Conservation (phyloP, 139 green algal genomes). For the Limnomonas spitsbergensis region DNA sequence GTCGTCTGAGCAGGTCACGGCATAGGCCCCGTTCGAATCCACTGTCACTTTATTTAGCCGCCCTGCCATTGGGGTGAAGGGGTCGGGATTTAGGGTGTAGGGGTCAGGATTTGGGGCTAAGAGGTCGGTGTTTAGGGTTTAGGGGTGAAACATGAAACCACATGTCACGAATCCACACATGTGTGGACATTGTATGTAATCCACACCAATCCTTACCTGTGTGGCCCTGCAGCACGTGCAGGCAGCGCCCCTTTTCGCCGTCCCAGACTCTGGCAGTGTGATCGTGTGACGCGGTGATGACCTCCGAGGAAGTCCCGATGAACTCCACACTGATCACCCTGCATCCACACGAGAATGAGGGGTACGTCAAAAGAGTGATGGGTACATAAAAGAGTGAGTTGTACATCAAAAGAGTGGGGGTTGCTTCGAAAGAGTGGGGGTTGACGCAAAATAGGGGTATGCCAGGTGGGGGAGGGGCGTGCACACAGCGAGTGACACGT, state of each 20-base stretch:
- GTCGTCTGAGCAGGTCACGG: conserved; percentile 70
- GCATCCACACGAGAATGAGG: neutral
- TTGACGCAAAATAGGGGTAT: no score
- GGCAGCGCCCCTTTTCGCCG: conserved; percentile 35
- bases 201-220: no score
- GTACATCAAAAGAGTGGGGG: no score
- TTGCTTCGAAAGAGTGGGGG: no score
- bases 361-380: neutral
- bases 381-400: no score
- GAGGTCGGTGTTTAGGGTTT: no score
- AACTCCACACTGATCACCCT: conserved; percentile 25
- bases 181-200: no score
- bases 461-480: no score
- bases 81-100: neutral
- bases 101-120: no score
- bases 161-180: no score
- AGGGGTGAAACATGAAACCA: no score
- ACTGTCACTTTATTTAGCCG: conserved; percentile 27
- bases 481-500: no score
- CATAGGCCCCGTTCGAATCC: conserved; percentile 31
- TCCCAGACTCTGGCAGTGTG: conserved; percentile 62
- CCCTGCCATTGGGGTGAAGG: conserved; percentile 7
- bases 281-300: conserved; percentile 47
- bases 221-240: conserved; percentile 51
- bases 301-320: conserved; percentile 26